Conservation (phyloP, 805 yeast species). For the Lachancea sp. region DNA sequence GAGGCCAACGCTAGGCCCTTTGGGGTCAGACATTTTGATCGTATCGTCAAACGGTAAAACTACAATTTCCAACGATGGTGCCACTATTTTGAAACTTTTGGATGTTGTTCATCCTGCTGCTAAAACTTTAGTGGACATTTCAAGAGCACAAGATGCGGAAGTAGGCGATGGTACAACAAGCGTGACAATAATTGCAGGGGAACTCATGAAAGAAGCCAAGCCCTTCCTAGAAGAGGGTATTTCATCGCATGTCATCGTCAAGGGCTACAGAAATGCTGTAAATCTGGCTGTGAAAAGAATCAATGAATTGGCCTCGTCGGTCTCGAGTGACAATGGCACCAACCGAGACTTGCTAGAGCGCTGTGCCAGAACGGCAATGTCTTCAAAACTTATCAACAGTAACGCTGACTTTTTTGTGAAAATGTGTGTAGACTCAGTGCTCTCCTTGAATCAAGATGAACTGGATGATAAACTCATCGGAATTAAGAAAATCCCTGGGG, state of each 20-base stretch:
- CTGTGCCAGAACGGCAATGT: slow-evolving; percentile 97
- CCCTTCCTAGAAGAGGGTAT: slow-evolving; percentile 93
- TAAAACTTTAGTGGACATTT: slow-evolving; percentile 85
- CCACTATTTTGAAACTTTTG: slow-evolving; percentile 82
- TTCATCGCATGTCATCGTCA: slow-evolving; percentile 79
- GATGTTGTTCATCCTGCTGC: slow-evolving; percentile 99
- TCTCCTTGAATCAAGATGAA: slow-evolving; percentile 75
- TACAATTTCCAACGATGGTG: slow-evolving; percentile 97
- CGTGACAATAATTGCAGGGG: slow-evolving; percentile 91
- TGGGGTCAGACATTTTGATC: slow-evolving; percentile 91
- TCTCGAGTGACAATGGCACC: slow-evolving; percentile 43
- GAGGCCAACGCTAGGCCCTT: slow-evolving; percentile 92
- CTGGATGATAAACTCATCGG: slow-evolving; percentile 89
- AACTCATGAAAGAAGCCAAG: slow-evolving; percentile 84
- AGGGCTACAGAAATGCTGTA: slow-evolving; percentile 82
- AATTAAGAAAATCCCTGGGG: slow-evolving; percentile 91
- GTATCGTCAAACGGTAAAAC: slow-evolving; percentile 80
- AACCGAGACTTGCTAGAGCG: slow-evolving; percentile 75
- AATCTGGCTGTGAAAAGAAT: slow-evolving; percentile 68
- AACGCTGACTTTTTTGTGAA: slow-evolving; percentile 87
- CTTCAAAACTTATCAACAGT: slow-evolving; percentile 83
- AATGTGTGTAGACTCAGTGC: slow-evolving; percentile 95
- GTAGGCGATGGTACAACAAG: slow-evolving; percentile 99
- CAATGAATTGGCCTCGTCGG: slow-evolving; percentile 66
- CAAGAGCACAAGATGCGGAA: slow-evolving; percentile 95